Base-by-base conservation (phyloP, 1,284 basidiomycete species). In the Clitocybe nebularis region DNA sequence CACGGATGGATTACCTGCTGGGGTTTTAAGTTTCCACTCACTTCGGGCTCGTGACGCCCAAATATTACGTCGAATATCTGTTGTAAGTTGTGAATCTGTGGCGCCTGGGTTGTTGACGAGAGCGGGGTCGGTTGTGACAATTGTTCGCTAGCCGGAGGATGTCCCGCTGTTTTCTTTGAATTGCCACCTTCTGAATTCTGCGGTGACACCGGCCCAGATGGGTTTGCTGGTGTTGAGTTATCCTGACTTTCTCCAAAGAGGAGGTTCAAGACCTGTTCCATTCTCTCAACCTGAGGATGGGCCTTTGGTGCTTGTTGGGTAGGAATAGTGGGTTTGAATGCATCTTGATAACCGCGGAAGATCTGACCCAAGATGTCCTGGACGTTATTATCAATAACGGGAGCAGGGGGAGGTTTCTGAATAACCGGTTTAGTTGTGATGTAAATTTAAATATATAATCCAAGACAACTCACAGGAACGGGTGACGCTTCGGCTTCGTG, bases 401-500 rank as follows among this genome's bases (percentile, higher is more conserved):
- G 19, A 6, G 34, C 6, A 11, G 10, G 16, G 16, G 39, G 14
- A 10, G 17, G 34, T 10, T 34, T 36, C 44, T 44, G 26, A 14
- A 10, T 4, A 3, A 17, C 25, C 14, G 17, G 5, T n/a, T 43
- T 8, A 43, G 41, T 11, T 14, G 9, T n/a, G 3, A 21, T 32
- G 17, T 19, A 2, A 4, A 26, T 3, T 11, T 14, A 40, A 4
- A 3, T 13, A 10, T 11, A 6, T 1, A 4, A 6, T 22, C 22
- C 8, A 38, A n/a, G n/a, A 35, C 37, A 26, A 33, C 45, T 47
- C 35, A 34, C n/a, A n/a, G 16, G 16, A 11, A 36, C 24, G 16
- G 29, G 17, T 17, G 28, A 8, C 3, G 21, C 48, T 33, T 39
- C n/a, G 7, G n/a, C 36, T 33, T 46, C 34, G 10, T 40, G 22